Evolutionary conservation across 2,329 filamentous ascomycete species (phyloP).

Genomic region (Nemania serpens): DNA sequence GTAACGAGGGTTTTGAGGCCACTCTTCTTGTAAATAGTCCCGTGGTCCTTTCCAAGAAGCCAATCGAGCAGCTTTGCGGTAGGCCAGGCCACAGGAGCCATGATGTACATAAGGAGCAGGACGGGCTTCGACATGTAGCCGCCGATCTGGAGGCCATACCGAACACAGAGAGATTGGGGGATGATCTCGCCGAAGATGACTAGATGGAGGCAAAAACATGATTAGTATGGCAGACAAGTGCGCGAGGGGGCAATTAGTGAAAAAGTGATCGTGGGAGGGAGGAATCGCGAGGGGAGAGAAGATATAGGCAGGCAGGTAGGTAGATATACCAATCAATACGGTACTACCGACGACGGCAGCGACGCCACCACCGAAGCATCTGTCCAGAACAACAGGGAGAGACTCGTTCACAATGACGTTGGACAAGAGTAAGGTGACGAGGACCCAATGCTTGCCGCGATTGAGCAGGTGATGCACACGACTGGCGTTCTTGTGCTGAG

Average conservation of each 20-base stretch:
- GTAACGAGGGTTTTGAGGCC: constrained; percentile 96
- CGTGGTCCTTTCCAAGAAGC: constrained; percentile 91
- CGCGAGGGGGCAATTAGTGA: background rate
- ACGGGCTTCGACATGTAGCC: constrained; percentile 92
- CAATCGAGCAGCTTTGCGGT: constrained; percentile 94
- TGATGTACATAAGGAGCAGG: constrained; percentile 85
- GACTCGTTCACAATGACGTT: constrained; percentile 99
- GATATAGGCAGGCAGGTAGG: too few relatives aligned
- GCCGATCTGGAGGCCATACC: constrained; percentile 92
- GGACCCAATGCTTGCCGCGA: constrained; percentile 95
- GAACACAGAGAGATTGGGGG: constrained; percentile 93
- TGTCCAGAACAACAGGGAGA: constrained; percentile 89
- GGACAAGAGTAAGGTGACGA: constrained; percentile 89
- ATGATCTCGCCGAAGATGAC: constrained; percentile 98
- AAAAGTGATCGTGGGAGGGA: background rate
- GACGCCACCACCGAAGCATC: constrained; percentile 91
- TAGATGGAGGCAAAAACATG: constrained; percentile 52
- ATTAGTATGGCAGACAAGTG: constrained; percentile 31
- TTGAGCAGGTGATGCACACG: constrained; percentile 80
- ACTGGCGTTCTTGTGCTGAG: constrained; percentile 84
- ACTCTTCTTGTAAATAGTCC: constrained; percentile 97
- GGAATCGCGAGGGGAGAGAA: background rate
- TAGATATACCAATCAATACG: constrained; percentile 78
- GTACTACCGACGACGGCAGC: constrained; percentile 94
- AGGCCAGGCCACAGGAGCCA: constrained; percentile 89